A percentile compares a stretch with the other conserved stretches of the same genome.
These are phyloP conservation scores for Osmozyma mogii DNA, from an alignment of 805 yeast genomes.

Conservation along the genomic window DNA sequence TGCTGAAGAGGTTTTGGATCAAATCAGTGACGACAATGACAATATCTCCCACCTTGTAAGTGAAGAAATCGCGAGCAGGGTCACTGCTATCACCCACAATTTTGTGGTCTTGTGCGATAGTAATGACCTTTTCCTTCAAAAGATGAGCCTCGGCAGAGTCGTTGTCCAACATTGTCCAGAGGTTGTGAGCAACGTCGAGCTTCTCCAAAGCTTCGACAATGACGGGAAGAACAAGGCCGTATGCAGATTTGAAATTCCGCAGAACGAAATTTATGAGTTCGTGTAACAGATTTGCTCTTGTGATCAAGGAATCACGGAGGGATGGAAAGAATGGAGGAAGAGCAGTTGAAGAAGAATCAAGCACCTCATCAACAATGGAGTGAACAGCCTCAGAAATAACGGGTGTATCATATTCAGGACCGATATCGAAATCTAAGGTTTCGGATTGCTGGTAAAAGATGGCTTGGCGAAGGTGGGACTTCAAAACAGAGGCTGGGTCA, in stretches of 20 bases:
- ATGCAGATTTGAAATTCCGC: constrained; percentile 36
- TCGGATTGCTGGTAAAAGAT: constrained; percentile 51
- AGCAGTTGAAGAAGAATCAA: constrained; percentile 47
- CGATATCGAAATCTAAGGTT: constrained; percentile 41
- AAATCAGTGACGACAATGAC: constrained; percentile 22
- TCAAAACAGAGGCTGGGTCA: constrained; percentile 33
- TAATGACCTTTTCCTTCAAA: constrained; percentile 9
- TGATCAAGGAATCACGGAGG: constrained; percentile 40
- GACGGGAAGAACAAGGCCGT: constrained; percentile 29
- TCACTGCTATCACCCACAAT: constrained; percentile 11
- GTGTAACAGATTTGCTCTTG: constrained; percentile 39
- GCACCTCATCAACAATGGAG: constrained; percentile 46
- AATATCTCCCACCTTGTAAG: constrained; percentile 15
- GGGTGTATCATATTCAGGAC: constrained; percentile 20
- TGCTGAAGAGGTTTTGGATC: constrained; percentile 14
- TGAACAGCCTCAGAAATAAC: constrained; percentile 31
- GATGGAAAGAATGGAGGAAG: constrained; percentile 48
- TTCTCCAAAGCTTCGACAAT: constrained; percentile 27
- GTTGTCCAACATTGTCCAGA: constrained; percentile 25
- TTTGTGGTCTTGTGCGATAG: constrained; percentile 5
- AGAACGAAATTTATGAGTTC: constrained; percentile 39
- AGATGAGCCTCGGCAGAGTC: constrained; percentile 4
- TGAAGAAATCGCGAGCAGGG: constrained; percentile 20
- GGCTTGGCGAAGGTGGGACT: constrained; percentile 79
- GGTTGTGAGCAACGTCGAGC: constrained; percentile 35